phyloP scores from a whole-genome alignment of 495 filamentous ascomycete genomes.

The Aspergillus hancockii region DNA sequence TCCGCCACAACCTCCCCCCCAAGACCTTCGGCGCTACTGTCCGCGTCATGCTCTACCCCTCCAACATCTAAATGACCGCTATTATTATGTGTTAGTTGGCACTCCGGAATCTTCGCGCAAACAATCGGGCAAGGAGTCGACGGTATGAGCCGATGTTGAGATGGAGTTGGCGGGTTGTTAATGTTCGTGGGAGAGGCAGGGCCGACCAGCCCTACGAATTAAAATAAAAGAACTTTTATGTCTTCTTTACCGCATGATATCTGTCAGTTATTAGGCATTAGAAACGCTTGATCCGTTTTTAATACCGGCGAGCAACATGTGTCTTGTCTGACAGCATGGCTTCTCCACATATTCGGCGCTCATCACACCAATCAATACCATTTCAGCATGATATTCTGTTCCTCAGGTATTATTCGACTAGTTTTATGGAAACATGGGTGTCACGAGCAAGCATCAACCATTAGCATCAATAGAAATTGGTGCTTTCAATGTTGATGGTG shows the following conservation, averaged over 20 bases:
- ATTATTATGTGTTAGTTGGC: slow-evolving; percentile 42
- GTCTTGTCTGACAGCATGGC: slow-evolving; percentile 34
- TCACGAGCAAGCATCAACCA: neutral
- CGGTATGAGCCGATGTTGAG: slow-evolving; percentile 47
- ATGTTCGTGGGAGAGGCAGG: slow-evolving; percentile 50
- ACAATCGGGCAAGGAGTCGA: slow-evolving; percentile 47
- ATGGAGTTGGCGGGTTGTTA: slow-evolving; percentile 51
- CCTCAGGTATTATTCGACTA: neutral
- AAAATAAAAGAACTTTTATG: slow-evolving; percentile 36
- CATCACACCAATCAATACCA: slow-evolving; percentile 45
- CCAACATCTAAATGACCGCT: slow-evolving; percentile 46
- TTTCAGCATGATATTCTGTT: slow-evolving; percentile 29
- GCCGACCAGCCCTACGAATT: slow-evolving; percentile 50
- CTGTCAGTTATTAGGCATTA: slow-evolving; percentile 28
- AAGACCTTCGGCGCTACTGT: slow-evolving; percentile 96
- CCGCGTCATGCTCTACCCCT: slow-evolving; percentile 99
- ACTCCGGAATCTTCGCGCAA: slow-evolving; percentile 45
- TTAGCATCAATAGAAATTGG: neutral
- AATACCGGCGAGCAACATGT: slow-evolving; percentile 29
- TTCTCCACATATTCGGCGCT: slow-evolving; percentile 41
- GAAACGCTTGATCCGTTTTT: slow-evolving; percentile 20
- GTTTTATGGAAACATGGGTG: neutral
- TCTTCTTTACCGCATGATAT: slow-evolving; percentile 31
- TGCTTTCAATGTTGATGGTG: neutral
- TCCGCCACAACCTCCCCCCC: slow-evolving; percentile 89